phyloP scores from a whole-genome alignment of 805 yeast genomes.

The Zygoascus flipseniorum region DNA sequence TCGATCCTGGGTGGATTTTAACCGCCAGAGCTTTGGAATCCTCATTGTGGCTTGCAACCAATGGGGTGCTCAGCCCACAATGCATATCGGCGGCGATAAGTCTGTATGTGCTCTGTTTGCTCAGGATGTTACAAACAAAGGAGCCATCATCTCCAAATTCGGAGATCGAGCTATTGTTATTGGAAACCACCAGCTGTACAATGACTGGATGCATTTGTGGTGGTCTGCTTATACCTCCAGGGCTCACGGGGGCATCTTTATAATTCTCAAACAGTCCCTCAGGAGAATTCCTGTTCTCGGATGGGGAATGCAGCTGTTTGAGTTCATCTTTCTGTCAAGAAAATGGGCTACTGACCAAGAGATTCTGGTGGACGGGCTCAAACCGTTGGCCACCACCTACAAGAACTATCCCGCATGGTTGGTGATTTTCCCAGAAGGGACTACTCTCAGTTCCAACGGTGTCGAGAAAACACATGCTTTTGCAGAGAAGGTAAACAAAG shows the following conservation, averaged over 20 bases:
- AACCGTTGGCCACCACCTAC: constrained; percentile 40
- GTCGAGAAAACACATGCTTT: constrained; percentile 47
- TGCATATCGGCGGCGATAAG: constrained; percentile 1
- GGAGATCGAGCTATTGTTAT: constrained; percentile 54
- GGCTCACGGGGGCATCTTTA: constrained; percentile 57
- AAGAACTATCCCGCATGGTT: constrained; percentile 54
- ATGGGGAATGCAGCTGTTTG: constrained; percentile 71
- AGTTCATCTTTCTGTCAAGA: constrained; percentile 72
- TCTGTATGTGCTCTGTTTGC: constrained; percentile 20
- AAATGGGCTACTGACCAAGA: constrained; percentile 76
- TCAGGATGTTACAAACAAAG: constrained; percentile 16
- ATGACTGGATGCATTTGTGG: constrained; percentile 93
- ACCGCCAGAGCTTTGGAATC: constrained; percentile 28
- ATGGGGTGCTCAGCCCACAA: constrained; percentile 21
- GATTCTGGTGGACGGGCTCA: constrained; percentile 46
- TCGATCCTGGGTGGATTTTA: constrained; percentile 25
- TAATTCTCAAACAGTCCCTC: constrained; percentile 71
- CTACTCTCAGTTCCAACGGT: constrained; percentile 68
- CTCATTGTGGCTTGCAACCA: constrained; percentile 23
- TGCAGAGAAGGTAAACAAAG: constrained; percentile 38
- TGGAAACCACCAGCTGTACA: constrained; percentile 89
- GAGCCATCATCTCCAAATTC: constrained; percentile 23
- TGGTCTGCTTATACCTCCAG: constrained; percentile 64
- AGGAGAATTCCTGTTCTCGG: constrained; percentile 68
- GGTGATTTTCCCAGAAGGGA: constrained; percentile 89